A percentile compares a stretch with the other conserved stretches of the same genome.
Conservation (phyloP, 345 rosid genomes). For the Mallotus nudiflorus region DNA sequence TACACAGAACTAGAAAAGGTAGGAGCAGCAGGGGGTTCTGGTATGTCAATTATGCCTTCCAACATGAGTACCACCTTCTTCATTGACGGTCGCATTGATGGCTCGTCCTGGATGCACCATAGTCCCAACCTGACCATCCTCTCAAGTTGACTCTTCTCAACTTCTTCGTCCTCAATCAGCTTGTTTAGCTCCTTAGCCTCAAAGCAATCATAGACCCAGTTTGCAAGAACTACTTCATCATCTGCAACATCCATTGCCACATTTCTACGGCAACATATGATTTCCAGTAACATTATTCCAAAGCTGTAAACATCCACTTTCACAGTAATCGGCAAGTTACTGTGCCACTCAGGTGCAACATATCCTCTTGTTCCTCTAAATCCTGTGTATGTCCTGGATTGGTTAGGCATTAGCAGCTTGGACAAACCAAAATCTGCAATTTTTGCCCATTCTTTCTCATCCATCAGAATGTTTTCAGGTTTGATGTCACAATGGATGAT, state of each 20-base stretch:
- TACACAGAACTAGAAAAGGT: not conserved
- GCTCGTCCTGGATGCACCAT: slow-evolving; percentile 18
- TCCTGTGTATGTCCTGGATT: slow-evolving; percentile 7
- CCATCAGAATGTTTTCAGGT: slow-evolving; percentile 20
- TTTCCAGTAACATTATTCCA: slow-evolving; percentile 34
- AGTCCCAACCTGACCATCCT: slow-evolving; percentile 18
- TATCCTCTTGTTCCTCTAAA: slow-evolving; percentile 19
- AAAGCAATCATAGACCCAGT: slow-evolving; percentile 26
- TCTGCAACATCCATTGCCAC: slow-evolving; percentile 4
- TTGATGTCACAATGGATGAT: slow-evolving; percentile 33
- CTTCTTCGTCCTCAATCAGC: slow-evolving; percentile 18
- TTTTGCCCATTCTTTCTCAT: slow-evolving; percentile 19
- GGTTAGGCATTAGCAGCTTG: slow-evolving; percentile 27
- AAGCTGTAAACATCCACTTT: slow-evolving; percentile 33
- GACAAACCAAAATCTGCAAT: slow-evolving; percentile 34
- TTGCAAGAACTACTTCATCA: slow-evolving; percentile 23
- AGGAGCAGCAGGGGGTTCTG: slow-evolving; percentile 7
- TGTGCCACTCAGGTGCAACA: slow-evolving; percentile 31
- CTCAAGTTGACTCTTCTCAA: not conserved
- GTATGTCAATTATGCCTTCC: slow-evolving; percentile 6
- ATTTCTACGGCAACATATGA: slow-evolving; percentile 24
- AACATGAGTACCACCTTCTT: slow-evolving; percentile 16
- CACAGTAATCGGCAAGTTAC: not conserved
- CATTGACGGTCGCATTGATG: slow-evolving; percentile 10
- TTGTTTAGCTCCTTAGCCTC: slow-evolving; percentile 9